Evolutionary conservation across 805 yeast genomes (phyloP), one percentile per base, ranked within the genome.

Genomic region (Ogataea nakhonphanomensis): DNA sequence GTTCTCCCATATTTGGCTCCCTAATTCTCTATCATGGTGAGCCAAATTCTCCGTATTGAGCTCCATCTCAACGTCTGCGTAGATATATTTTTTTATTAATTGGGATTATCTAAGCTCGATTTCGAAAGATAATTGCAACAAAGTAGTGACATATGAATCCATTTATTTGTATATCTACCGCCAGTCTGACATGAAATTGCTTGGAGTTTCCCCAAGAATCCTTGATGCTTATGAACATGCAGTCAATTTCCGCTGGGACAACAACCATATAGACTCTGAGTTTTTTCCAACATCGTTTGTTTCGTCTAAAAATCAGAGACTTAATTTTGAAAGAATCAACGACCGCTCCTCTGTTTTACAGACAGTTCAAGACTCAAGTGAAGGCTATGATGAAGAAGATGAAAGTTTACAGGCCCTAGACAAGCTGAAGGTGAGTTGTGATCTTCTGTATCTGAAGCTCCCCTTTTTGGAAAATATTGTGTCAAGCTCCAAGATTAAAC

Each of bases 241-340:
- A 9, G 30, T 39, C 1, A 30, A 38, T 15, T 35, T 43, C 34
- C 39, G 45, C 14, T 46, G 43, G 13, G 50, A 46, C 30, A 32
- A 25, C 12, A 23, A 35, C 7, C 7, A 30, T 4, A 22, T 23
- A 7, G 9, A 26, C 8, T 30, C 43, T 10, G 14, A 31, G 9
- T 51, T 51, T 28, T 29, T 13, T 5, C 56, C 56, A 7, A n/a
- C 35, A 7, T 13, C 47, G 2, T 52, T 52, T 45, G 38, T 36
- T 14, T 53, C 57, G 4, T 33, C 50, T 4, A 35, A 43, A 27
- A 35, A 49, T 27, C 35, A 46, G 22, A 33, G 57, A 25, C 33
- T 53, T 28, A 53, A 53, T 27, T 53, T 53, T 30, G 43, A 41
- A 9, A 24, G 53, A 15, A 33, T 49, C 8, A 53, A 51, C 30